phyloP scores from a whole-genome alignment of 495 filamentous ascomycete species.

The Penicillium canariense region DNA sequence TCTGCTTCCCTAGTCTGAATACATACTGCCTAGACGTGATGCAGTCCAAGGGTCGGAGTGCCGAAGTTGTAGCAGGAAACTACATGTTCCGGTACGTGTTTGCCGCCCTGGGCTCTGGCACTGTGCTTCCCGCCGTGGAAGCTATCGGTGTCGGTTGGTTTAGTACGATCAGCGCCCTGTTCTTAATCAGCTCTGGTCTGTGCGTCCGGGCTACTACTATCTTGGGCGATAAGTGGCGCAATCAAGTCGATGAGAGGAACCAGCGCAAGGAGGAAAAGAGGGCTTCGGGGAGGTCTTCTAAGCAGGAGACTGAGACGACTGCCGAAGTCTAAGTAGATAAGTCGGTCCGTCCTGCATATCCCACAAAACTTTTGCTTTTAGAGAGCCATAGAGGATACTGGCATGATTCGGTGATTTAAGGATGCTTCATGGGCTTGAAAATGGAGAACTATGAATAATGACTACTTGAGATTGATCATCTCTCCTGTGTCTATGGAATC shows the following conservation, averaged over 20 bases:
- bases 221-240: slow-evolving; percentile 56
- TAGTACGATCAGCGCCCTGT: slow-evolving; percentile 54
- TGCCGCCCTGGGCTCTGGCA: slow-evolving; percentile 61
- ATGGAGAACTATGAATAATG: background rate
- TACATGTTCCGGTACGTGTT: slow-evolving; percentile 70
- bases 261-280: slow-evolving; percentile 10
- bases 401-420: background rate
- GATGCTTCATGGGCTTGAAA: background rate
- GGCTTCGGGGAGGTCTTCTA: background rate
- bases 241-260: slow-evolving; percentile 44
- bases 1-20: slow-evolving; percentile 70
- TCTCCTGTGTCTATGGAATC: background rate
- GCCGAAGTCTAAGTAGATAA: slow-evolving; percentile 5
- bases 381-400: no score
- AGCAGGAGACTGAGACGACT: slow-evolving; percentile 7
- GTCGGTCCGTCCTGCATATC: no score
- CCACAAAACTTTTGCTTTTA: no score
- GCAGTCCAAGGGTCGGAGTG: slow-evolving; percentile 53
- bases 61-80: slow-evolving; percentile 71
- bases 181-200: slow-evolving; percentile 49
- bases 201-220: slow-evolving; percentile 48
- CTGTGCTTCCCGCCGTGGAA: slow-evolving; percentile 64
- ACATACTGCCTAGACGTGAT: slow-evolving; percentile 77
- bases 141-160: slow-evolving; percentile 69
- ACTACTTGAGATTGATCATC: background rate